phyloP scores from a whole-genome alignment of 208 protist species.

The Trichomonas tenax region DNA sequence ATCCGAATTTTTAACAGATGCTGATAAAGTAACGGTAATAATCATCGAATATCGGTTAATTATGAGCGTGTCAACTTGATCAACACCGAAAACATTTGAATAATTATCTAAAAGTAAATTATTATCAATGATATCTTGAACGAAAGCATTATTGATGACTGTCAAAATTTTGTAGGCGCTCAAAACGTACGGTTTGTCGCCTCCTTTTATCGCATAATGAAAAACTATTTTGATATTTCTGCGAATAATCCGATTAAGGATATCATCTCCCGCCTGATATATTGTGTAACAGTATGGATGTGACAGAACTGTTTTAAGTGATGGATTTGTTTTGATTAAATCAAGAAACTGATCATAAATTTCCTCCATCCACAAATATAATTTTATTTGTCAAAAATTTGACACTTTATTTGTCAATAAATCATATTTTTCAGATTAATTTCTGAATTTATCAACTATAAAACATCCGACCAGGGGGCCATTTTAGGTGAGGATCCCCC shows the following conservation, averaged over 20 bases:
- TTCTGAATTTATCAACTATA: no score
- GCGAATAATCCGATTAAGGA: neutral
- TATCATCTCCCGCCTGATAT: neutral
- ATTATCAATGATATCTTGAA: neutral
- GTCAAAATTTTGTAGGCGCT: neutral
- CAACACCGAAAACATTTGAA: neutral
- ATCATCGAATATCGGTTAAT: neutral
- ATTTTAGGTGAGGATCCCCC: no score
- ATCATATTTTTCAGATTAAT: no score
- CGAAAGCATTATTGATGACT: neutral
- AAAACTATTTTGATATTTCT: neutral
- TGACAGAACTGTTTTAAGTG: neutral
- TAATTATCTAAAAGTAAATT: neutral
- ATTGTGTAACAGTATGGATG: neutral
- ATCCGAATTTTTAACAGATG: neutral
- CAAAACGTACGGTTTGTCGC: neutral
- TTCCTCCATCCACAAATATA: neutral
- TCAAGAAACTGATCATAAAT: neutral
- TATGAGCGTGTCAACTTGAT: neutral
- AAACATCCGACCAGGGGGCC: no score
- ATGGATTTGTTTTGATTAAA: neutral
- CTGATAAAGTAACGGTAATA: neutral
- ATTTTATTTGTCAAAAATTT: no score
- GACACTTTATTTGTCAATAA: no score
- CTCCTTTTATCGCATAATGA: neutral